A percentile compares a stretch with the other conserved stretches of the same genome.
Conservation (phyloP, 2,329 filamentous ascomycete genomes). For the Spiromastix sp. region DNA sequence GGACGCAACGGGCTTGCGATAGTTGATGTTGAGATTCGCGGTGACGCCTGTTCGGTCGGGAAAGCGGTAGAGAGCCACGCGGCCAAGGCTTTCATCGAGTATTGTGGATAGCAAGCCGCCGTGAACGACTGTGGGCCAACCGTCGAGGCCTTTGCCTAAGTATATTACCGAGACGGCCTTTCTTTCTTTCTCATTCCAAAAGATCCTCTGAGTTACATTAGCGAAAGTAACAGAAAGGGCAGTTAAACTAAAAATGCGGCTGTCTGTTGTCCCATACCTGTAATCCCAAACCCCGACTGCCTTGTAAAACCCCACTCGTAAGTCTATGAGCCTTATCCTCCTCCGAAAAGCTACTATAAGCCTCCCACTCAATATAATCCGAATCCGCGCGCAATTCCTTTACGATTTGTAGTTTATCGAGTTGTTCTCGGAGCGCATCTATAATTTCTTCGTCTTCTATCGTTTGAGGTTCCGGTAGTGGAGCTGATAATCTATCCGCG, state of each 20-base stretch:
- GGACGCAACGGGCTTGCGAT: constrained; percentile 50
- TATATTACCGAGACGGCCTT: constrained; percentile 55
- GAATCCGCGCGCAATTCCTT: constrained; percentile 27
- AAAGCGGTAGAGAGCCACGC: constrained; percentile 45
- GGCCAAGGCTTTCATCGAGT: constrained; percentile 59
- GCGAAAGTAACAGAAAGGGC: not conserved
- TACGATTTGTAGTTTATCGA: constrained; percentile 29
- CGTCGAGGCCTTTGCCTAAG: constrained; percentile 53
- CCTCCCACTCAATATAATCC: constrained; percentile 29
- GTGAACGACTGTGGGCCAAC: constrained; percentile 64
- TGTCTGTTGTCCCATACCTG: constrained; percentile 21
- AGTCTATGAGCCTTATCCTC: constrained; percentile 25
- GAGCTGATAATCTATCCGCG: constrained; percentile 15
- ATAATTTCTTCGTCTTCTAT: constrained; percentile 22
- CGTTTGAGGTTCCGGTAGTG: constrained; percentile 21
- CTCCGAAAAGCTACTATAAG: constrained; percentile 26
- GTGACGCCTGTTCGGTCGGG: constrained; percentile 44
- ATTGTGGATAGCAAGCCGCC: constrained; percentile 60
- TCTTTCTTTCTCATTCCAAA: constrained; percentile 49
- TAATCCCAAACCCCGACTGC: constrained; percentile 29
- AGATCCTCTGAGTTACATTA: constrained; percentile 46
- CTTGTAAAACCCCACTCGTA: constrained; percentile 30
- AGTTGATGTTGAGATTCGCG: constrained; percentile 50
- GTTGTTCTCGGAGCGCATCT: constrained; percentile 19
- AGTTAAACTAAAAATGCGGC: not conserved